Conservation (phyloP, 1,284 basidiomycete genomes). For the Boletus holoroseus region DNA sequence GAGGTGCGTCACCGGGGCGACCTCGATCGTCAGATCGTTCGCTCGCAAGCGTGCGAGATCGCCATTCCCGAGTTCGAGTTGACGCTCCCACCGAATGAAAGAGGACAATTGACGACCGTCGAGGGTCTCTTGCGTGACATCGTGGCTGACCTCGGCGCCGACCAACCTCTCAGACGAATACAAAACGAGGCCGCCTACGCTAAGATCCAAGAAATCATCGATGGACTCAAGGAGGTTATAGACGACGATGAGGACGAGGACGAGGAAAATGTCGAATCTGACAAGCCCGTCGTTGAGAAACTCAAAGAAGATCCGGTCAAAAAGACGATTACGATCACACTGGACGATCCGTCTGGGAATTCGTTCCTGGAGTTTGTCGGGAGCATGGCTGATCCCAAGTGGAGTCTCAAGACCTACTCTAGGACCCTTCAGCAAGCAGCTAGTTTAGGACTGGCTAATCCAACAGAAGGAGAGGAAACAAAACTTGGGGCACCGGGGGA, state of each 20-base stretch:
- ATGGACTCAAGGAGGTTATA: conserved; percentile 64
- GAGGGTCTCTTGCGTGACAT: conserved; percentile 91
- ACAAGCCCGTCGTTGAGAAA: conserved; percentile 28
- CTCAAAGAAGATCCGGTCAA: conserved; percentile 45
- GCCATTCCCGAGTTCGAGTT: conserved; percentile 85
- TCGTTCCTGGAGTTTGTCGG: conserved; percentile 87
- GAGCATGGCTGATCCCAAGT: conserved; percentile 83
- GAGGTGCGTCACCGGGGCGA: conserved; percentile 74
- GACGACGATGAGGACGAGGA: conserved; percentile 46
- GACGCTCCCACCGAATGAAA: conserved; percentile 76
- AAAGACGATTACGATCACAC: conserved; percentile 73
- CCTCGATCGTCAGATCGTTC: conserved; percentile 91
- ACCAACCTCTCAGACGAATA: conserved; percentile 84
- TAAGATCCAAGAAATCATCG: conserved; percentile 77
- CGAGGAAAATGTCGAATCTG: conserved; percentile 34
- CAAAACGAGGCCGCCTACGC: conserved; percentile 73
- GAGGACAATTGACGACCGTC: conserved; percentile 93
- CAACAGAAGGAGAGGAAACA: conserved; percentile 40
- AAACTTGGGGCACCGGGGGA: conserved; percentile 26
- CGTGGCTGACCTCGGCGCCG: conserved; percentile 73
- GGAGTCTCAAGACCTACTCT: conserved; percentile 85
- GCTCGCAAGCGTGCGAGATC: conserved; percentile 80
- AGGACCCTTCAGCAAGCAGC: conserved; percentile 84
- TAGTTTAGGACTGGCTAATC: conserved; percentile 63
- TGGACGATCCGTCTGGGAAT: conserved; percentile 95